Evolutionary conservation across 1,284 basidiomycete species (phyloP).

Genomic region (Sphaerobolus stellatus): DNA sequence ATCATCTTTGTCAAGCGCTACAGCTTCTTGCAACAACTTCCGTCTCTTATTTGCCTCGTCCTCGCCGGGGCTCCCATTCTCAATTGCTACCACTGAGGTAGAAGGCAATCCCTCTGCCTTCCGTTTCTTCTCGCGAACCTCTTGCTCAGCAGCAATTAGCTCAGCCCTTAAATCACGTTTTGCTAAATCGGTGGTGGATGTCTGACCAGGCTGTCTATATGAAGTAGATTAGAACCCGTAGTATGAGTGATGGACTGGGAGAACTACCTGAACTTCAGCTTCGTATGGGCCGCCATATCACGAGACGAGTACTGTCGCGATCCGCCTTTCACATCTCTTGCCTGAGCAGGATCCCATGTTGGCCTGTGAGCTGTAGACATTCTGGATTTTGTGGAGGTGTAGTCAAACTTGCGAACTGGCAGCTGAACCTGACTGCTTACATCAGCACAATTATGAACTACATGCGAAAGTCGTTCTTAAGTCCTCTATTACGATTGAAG

Average conservation of each 20-base stretch:
- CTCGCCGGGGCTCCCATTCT: constrained; percentile 39
- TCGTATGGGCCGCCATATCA: constrained; percentile 91
- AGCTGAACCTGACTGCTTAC: background rate
- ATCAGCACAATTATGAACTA: no score
- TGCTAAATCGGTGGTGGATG: constrained; percentile 69
- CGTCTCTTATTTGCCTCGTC: constrained; percentile 73
- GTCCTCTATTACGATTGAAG: no score
- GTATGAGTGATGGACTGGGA: constrained; percentile 4
- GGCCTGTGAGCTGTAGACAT: constrained; percentile 89
- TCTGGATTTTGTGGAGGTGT: constrained; percentile 4
- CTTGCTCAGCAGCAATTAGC: constrained; percentile 77
- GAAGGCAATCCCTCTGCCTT: constrained; percentile 74
- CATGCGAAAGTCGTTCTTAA: no score
- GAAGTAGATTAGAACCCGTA: constrained; percentile 2
- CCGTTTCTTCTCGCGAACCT: constrained; percentile 83
- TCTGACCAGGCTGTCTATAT: constrained; percentile 79
- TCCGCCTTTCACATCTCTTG: constrained; percentile 82
- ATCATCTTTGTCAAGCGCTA: constrained; percentile 86
- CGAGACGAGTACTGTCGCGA: constrained; percentile 87
- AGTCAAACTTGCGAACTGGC: background rate
- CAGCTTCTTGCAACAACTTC: constrained; percentile 78
- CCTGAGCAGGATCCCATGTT: constrained; percentile 87
- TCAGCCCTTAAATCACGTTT: constrained; percentile 82
- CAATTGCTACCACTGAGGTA: constrained; percentile 44
- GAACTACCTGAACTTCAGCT: constrained; percentile 88